Evolutionary conservation across 495 filamentous ascomycete species (phyloP).

Genomic region (Hypoxylon perforatum): DNA sequence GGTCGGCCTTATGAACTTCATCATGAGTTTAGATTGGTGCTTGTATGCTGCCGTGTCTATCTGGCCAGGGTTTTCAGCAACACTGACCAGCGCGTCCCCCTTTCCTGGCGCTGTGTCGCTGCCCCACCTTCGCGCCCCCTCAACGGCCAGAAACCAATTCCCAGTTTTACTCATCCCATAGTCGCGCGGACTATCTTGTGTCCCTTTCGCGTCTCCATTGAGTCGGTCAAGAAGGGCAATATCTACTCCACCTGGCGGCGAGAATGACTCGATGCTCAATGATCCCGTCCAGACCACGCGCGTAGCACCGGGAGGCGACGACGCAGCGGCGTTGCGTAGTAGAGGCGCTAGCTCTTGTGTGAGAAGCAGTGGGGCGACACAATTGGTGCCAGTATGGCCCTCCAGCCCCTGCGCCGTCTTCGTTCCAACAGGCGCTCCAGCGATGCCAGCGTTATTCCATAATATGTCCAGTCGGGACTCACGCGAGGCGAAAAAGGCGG

Average conservation of each 20-base stretch:
- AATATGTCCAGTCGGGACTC: slow-evolving; percentile 63
- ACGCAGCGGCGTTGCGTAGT: slow-evolving; percentile 30
- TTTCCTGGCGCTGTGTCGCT: not conserved
- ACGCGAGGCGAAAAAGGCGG: slow-evolving; percentile 47
- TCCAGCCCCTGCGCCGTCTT: slow-evolving; percentile 45
- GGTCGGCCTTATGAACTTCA: slow-evolving; percentile 23
- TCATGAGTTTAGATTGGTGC: slow-evolving; percentile 5
- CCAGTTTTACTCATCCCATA: slow-evolving; percentile 48
- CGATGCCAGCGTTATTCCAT: slow-evolving; percentile 66
- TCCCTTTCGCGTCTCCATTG: not conserved
- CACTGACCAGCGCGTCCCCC: slow-evolving; percentile 42
- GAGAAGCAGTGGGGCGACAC: slow-evolving; percentile 49
- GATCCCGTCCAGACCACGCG: slow-evolving; percentile 31
- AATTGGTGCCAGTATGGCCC: slow-evolving; percentile 46
- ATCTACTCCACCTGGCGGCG: not conserved
- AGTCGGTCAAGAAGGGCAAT: not conserved
- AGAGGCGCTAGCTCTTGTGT: slow-evolving; percentile 54
- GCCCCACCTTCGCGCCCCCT: slow-evolving; percentile 37
- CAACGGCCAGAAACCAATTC: slow-evolving; percentile 46
- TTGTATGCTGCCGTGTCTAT: slow-evolving; percentile 38
- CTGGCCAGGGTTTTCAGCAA: slow-evolving; percentile 52
- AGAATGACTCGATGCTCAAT: not conserved
- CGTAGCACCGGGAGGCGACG: not conserved
- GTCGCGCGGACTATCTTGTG: slow-evolving; percentile 15
- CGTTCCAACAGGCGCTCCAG: slow-evolving; percentile 25